Evolutionary conservation across 2,329 filamentous ascomycete genomes (phyloP), one percentile per base, ranked within the genome.

Genomic region (Metarhizium brunneum): DNA sequence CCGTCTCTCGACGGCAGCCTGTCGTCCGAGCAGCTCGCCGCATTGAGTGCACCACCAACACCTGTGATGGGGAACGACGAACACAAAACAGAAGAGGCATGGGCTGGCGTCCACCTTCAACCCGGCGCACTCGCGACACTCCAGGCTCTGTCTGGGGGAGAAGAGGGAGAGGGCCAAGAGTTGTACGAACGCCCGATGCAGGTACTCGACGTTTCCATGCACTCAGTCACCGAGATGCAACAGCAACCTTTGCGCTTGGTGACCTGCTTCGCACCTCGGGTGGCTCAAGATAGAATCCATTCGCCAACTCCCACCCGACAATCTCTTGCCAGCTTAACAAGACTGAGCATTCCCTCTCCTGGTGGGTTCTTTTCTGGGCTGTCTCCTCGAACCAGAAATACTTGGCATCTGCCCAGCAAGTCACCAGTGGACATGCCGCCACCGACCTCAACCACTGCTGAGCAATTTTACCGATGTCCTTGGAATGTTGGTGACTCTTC

Each of bases 1-100:
- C 92, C 92, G 3, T 96, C 92, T 4, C 77, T 96, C 3, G 92
- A 96, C 72, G 92, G 91, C 25, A 96, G 90, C 71, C 74, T 94
- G 64, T 87, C 85, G 8, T 95, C 92, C 2, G 92, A 96, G 66
- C 91, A 95, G 68, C 81, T 95, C 69, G 89, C 90, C 2, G 81
- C 80, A 54, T 80, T 91, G 68, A 95, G 90, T 65, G 90, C 90
- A 51, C 91, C 92, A 5, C 84, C 88, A 11, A 96, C 92, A 0
- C 92, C 92, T 14, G 80, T 92, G 58, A 79, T 89, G 60, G 82
- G 78, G 16, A 74, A 76, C 56, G 73, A 76, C 25, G 77, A 82
- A 35, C 74, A 75, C 10, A 75, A 78, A 40, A 73, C 77, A 18
- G 81, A 82, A 50, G 75, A 80, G 57, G 80, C 82, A 55, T 95